These are phyloP conservation scores for Botrytis paeoniae DNA, from an alignment of 2,329 filamentous ascomycete genomes.

Conservation along the genomic window DNA sequence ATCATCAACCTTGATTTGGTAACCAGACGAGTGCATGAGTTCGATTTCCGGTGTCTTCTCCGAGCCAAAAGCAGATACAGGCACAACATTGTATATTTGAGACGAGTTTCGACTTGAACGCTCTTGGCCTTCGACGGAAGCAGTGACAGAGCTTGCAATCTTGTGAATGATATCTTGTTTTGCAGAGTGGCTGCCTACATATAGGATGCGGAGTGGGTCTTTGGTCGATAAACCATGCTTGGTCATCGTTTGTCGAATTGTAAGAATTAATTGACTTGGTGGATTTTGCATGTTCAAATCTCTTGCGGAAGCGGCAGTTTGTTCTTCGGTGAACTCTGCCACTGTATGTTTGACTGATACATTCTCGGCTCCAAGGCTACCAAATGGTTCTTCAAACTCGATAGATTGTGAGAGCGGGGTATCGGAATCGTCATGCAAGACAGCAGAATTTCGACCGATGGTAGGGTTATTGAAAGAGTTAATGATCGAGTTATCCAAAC, in stretches of 20 bases:
- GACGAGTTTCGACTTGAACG: slow-evolving; percentile 39
- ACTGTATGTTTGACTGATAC: slow-evolving; percentile 49
- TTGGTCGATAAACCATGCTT: slow-evolving; percentile 44
- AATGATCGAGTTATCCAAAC: slow-evolving; percentile 32
- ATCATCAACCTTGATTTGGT: slow-evolving; percentile 51
- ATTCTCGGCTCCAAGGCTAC: slow-evolving; percentile 39
- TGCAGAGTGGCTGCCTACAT: slow-evolving; percentile 45
- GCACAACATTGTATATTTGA: slow-evolving; percentile 51
- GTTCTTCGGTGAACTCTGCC: slow-evolving; percentile 43
- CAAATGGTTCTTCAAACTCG: slow-evolving; percentile 46
- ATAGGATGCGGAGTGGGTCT: slow-evolving; percentile 49
- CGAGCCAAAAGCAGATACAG: slow-evolving; percentile 49
- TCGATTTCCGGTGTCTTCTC: slow-evolving; percentile 48
- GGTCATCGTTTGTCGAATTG: slow-evolving; percentile 50
- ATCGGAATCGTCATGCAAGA: slow-evolving; percentile 34
- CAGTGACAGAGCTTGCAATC: slow-evolving; percentile 48
- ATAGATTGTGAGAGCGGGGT: slow-evolving; percentile 40
- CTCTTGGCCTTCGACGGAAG: slow-evolving; percentile 39
- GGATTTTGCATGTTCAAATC: slow-evolving; percentile 37
- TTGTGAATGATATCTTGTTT: slow-evolving; percentile 46
- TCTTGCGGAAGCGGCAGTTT: slow-evolving; percentile 40
- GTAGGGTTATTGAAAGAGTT: slow-evolving; percentile 36
- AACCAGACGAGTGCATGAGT: slow-evolving; percentile 50
- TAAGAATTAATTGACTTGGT: slow-evolving; percentile 42
- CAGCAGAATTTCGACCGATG: slow-evolving; percentile 34